Evolutionary conservation across 805 yeast genomes (phyloP).

Genomic region (Pichia nakasei): DNA sequence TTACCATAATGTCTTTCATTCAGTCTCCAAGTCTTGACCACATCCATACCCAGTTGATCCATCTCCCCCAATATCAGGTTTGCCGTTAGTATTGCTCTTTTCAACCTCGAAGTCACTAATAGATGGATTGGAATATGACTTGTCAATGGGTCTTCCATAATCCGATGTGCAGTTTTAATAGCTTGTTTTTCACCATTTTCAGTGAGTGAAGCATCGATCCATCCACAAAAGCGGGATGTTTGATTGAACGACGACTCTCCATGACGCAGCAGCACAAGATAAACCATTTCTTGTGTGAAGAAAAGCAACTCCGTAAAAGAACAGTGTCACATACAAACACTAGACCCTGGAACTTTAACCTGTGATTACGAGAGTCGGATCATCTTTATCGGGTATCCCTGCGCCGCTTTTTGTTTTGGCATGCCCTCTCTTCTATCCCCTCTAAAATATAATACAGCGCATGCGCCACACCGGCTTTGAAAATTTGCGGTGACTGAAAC

Average conservation of each 20-base stretch:
- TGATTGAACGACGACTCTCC: conserved; percentile 79
- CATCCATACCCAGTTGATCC: conserved; percentile 38
- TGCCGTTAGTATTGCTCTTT: conserved; percentile 70
- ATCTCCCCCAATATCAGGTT: conserved; percentile 53
- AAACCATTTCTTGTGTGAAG: no score
- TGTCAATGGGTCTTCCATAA: conserved; percentile 34
- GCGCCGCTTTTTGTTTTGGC: no score
- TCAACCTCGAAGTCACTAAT: conserved; percentile 54
- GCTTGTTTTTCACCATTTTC: conserved; percentile 65
- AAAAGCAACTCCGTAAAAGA: no score
- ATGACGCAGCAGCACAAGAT: conserved; percentile 58
- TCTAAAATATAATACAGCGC: no score
- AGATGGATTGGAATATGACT: conserved; percentile 34
- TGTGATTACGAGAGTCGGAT: no score
- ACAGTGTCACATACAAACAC: no score
- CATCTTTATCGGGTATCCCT: no score
- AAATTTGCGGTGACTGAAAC: no score
- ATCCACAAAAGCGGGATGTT: conserved; percentile 71
- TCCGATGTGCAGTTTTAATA: conserved; percentile 45
- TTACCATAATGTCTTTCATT: conserved; percentile 83
- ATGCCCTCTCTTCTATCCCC: no score
- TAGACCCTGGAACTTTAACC: no score
- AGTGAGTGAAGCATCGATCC: conserved; percentile 72
- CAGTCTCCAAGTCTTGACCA: conserved; percentile 66
- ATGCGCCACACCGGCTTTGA: not conserved